Conservation (phyloP, 2,329 filamentous ascomycete genomes). For the Colletotrichum sp. region DNA sequence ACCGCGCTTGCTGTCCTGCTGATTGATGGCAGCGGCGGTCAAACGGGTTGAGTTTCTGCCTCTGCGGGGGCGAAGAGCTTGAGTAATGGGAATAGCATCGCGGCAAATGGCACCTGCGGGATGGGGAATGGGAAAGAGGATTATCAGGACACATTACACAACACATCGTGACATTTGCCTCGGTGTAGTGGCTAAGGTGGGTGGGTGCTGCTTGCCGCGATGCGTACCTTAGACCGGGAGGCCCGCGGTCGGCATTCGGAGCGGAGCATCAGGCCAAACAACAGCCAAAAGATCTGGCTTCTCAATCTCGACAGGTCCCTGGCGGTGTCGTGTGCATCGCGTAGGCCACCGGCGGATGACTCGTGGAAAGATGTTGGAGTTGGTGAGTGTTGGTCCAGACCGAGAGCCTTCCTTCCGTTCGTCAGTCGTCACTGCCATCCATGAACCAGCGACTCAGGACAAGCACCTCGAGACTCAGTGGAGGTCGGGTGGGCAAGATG, state of each 20-base stretch:
- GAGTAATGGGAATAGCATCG: not conserved
- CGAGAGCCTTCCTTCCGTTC: not conserved
- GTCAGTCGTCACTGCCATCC: not conserved
- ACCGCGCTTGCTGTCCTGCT: not conserved
- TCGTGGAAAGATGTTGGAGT: not conserved
- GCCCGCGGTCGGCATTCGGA: not conserved
- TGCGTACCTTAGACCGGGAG: not conserved
- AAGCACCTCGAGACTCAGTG: not conserved
- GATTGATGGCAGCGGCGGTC: not conserved
- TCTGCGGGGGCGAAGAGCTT: not conserved
- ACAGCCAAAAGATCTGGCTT: not conserved
- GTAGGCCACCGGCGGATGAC: not conserved
- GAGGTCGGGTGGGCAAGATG: not conserved
- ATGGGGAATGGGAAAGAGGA: not conserved
- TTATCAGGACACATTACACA: not conserved
- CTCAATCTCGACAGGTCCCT: not conserved
- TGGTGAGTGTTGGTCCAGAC: not conserved
- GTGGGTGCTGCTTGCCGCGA: not conserved
- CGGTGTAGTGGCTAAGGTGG: not conserved
- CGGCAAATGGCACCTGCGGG: not conserved
- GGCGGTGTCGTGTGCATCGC: not conserved
- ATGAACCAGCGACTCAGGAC: not conserved
- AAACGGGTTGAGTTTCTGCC: not conserved
- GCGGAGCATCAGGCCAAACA: not conserved
- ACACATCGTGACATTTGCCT: not conserved